Base-by-base conservation (phyloP, 495 filamentous ascomycete genomes). In the Hyaloscypha bicolor region DNA sequence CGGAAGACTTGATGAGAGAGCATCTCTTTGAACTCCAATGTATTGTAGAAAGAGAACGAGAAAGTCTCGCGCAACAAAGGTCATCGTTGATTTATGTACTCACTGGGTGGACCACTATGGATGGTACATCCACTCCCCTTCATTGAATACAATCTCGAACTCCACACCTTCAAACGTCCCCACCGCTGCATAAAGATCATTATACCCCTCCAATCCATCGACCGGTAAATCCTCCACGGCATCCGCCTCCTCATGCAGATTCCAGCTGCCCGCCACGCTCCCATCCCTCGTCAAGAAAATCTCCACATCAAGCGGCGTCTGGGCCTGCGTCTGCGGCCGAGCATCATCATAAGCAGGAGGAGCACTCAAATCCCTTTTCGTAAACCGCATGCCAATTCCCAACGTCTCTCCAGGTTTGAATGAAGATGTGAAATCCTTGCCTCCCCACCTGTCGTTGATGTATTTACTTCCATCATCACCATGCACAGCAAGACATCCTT, bases 381-480 rank as follows among this genome's bases (percentile, higher is more conserved):
- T 62, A 71, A 96, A 90, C 9, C 76, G 82, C 87, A 97, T 94
- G 0, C 93, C 93, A 11, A 86, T 66, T 3, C 84, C 84, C 11
- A 81, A 56, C 48, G 79, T 79, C 71, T 85, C 81, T 25, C 81
- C 83, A 0, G 71, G 67, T 11, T 68, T 69, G 64, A 86, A 86
- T 16, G 82, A 79, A 37, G 64, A 19, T 11, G 83, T 79, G 73
- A 97, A 97, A 63, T 88, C 82, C 68, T 85, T 87, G 3, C 94
- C 94, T 29, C 94, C 94, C 81, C 83, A 93, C 1, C 85, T 84
- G 73, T 97, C 92, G 79, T 97, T 96, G 67, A 95, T 83, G 75
- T 91, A 98, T 69, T 87, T 84, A 71, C 91, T 87, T 12, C 94
- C 94, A 76, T 98, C 94, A 74, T 98, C 94, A 3, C 91, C 90